Conservation (phyloP, 768 basidiomycete genomes). For the Podaxis mareebaensis region DNA sequence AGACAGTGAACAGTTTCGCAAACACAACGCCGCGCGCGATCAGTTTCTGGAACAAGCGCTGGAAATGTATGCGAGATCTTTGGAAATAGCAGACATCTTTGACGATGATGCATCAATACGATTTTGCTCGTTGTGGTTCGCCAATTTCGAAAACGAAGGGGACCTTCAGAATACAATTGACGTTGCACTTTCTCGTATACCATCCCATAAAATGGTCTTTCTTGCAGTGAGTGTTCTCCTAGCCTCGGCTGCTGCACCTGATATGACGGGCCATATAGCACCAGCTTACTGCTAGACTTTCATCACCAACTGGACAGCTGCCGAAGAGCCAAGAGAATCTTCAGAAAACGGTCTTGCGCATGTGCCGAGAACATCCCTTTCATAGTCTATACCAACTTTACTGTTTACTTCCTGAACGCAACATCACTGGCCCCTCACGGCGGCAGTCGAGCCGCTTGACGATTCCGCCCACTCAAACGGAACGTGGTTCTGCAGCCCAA, state of each 20-base stretch:
- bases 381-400: slow-evolving; percentile 91
- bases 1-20: slow-evolving; percentile 50
- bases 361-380: slow-evolving; percentile 91
- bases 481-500: slow-evolving; percentile 65
- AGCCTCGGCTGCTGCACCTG: background rate
- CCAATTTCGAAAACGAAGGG: slow-evolving; percentile 69
- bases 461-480: slow-evolving; percentile 46
- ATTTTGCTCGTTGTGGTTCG: slow-evolving; percentile 90
- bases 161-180: slow-evolving; percentile 42
- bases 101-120: slow-evolving; percentile 81
- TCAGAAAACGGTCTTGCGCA: slow-evolving; percentile 62
- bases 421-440: slow-evolving; percentile 22
- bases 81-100: slow-evolving; percentile 66
- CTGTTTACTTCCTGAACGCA: slow-evolving; percentile 46
- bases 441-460: slow-evolving; percentile 50
- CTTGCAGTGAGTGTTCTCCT: slow-evolving; percentile 52
- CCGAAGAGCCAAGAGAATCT: slow-evolving; percentile 57
- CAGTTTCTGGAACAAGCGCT: slow-evolving; percentile 75
- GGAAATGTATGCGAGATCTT: slow-evolving; percentile 81
- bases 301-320: slow-evolving; percentile 32
- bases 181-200: slow-evolving; percentile 56
- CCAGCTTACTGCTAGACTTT: slow-evolving; percentile 90
- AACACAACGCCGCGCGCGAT: slow-evolving; percentile 55
- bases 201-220: slow-evolving; percentile 88
- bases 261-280: slow-evolving; percentile 41